Conservation (phyloP, 441 rosid genomes). For the Kokia cookei region DNA sequence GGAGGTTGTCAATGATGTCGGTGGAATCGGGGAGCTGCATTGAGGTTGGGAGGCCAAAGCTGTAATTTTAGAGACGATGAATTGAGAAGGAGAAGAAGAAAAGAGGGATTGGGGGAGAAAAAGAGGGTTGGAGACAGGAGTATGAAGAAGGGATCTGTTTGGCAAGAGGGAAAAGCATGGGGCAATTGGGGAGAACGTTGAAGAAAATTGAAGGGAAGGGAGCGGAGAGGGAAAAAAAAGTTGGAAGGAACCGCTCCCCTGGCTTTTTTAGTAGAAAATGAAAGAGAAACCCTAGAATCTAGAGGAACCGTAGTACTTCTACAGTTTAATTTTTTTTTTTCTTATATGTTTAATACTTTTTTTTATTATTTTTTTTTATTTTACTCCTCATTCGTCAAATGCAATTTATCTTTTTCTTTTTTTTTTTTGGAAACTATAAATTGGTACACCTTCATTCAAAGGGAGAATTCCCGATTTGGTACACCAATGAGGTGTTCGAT, state of each 20-base stretch:
- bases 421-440: too few relatives aligned
- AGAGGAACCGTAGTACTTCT: conserved; percentile 24
- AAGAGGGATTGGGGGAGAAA: not conserved
- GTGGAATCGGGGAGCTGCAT: conserved; percentile 33
- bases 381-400: too few relatives aligned
- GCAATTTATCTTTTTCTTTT: too few relatives aligned
- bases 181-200: conserved; percentile 7
- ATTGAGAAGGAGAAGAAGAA: not conserved
- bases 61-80: not conserved
- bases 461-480: too few relatives aligned
- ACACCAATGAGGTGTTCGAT: too few relatives aligned
- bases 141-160: conserved; percentile 18
- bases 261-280: not conserved
- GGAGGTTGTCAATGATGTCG: conserved; percentile 16
- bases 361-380: too few relatives aligned
- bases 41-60: conserved; percentile 5
- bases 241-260: conserved; percentile 31
- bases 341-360: not conserved
- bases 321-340: not conserved
- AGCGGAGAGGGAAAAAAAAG: conserved; percentile 9
- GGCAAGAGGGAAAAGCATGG: conserved; percentile 10
- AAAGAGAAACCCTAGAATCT: conserved; percentile 47
- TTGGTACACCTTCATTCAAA: too few relatives aligned
- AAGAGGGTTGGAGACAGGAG: not conserved
- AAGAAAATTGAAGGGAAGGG: conserved; percentile 26